Evolutionary conservation across 495 filamentous ascomycete genomes (phyloP).

Genomic region (Friedmanniomyces simplex): DNA sequence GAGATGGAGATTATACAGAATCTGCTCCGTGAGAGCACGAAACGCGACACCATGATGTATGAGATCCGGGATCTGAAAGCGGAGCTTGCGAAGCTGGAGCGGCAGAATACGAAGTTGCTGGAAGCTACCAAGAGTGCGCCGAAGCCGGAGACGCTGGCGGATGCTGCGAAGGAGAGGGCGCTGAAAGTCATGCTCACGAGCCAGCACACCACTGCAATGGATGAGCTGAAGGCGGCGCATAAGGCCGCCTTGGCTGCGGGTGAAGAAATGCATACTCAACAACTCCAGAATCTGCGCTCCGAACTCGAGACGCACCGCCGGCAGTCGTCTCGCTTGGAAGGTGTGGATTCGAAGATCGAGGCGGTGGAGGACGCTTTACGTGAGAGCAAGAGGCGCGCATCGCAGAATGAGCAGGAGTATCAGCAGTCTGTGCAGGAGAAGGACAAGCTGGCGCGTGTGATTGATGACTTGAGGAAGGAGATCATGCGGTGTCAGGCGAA

Average conservation of each 20-base stretch:
- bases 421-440: constrained; percentile 16
- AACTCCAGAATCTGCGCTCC: constrained; percentile 8
- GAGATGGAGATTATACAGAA: constrained; percentile 19
- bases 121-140: not conserved
- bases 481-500: constrained; percentile 18
- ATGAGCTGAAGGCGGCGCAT: constrained; percentile 11
- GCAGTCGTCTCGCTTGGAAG: constrained; percentile 1
- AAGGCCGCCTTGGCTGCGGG: not conserved
- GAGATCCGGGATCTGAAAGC: constrained; percentile 14
- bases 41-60: constrained; percentile 3
- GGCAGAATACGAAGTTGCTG: constrained; percentile 4
- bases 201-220: constrained; percentile 5
- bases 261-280: not conserved
- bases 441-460: constrained; percentile 9
- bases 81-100: constrained; percentile 6
- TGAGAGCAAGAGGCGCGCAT: constrained; percentile 12
- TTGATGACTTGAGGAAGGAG: constrained; percentile 16
- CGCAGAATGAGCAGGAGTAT: constrained; percentile 12
- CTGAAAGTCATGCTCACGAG: constrained; percentile 1
- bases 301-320: constrained; percentile 8
- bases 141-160: not conserved
- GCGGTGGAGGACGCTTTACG: constrained; percentile 15
- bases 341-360: constrained; percentile 20
- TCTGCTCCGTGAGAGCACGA: constrained; percentile 14
- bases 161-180: constrained; percentile 10